These are phyloP conservation scores for Leersia perrieri DNA, from an alignment of 176 grass and related monocot genomes.

Conservation along the genomic window DNA sequence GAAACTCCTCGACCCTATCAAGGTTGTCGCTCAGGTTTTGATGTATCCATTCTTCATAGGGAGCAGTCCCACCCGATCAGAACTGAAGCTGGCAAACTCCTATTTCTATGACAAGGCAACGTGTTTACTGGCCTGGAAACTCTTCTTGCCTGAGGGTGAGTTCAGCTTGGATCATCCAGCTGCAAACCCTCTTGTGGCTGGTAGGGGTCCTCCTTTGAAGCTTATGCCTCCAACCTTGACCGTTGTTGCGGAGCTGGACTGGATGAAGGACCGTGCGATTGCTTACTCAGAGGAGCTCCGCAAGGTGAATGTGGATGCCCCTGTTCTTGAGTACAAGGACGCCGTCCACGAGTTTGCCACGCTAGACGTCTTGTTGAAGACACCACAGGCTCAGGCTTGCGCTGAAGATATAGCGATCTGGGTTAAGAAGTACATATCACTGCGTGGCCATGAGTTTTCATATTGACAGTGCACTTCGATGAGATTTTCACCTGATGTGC, in stretches of 20 bases:
- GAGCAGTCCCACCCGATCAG: slow-evolving; percentile 52
- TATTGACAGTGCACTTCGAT: slow-evolving; percentile 39
- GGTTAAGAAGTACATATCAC: slow-evolving; percentile 79
- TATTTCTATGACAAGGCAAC: slow-evolving; percentile 69
- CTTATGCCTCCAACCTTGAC: slow-evolving; percentile 75
- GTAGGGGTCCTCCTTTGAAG: slow-evolving; percentile 46
- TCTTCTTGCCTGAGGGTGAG: slow-evolving; percentile 51
- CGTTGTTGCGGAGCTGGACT: slow-evolving; percentile 67
- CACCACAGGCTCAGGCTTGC: slow-evolving; percentile 54
- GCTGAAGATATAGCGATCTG: slow-evolving; percentile 71
- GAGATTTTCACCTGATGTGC: slow-evolving; percentile 1
- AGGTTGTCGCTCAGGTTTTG: slow-evolving; percentile 62
- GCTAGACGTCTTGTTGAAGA: slow-evolving; percentile 50
- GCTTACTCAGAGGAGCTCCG: slow-evolving; percentile 65
- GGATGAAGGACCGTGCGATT: slow-evolving; percentile 75
- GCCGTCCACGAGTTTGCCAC: slow-evolving; percentile 71
- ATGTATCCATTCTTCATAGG: slow-evolving; percentile 84
- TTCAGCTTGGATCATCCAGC: slow-evolving; percentile 65
- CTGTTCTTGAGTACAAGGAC: slow-evolving; percentile 71
- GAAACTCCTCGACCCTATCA: slow-evolving; percentile 53
- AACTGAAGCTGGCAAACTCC: slow-evolving; percentile 71
- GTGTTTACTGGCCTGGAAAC: slow-evolving; percentile 65
- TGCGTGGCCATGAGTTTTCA: slow-evolving; percentile 64
- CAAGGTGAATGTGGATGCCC: slow-evolving; percentile 68
- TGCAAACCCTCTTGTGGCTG: slow-evolving; percentile 52